Evolutionary conservation across 2,329 filamentous ascomycete genomes (phyloP), one percentile per base, ranked within the genome.

Genomic region (Paecilomyces niveus): DNA sequence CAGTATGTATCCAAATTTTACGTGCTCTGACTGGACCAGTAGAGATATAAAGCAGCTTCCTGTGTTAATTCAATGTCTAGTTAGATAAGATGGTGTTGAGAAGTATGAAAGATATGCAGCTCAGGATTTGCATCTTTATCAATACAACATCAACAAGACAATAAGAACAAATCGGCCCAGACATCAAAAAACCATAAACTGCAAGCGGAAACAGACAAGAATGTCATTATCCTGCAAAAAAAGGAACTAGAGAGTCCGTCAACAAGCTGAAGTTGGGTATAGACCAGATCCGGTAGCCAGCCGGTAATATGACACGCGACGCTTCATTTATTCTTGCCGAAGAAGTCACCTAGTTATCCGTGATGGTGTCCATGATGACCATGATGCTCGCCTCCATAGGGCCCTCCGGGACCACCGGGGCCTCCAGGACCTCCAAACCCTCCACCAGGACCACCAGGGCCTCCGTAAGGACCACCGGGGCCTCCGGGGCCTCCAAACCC

Each of bases 311-410:
- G 15, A n/a, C 39, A 26, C 22, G 21, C 13, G 4, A 24, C 50
- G 26, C 21, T 24, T 29, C 15, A 13, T 66, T 61, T 71, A 75
- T 63, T 73, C 67, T 73, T 72, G 21, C 7, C 22, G 66, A 75
- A 73, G 67, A 71, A 75, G 56, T 64, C 62, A 58, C 71, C 70
- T 3, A 52, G 2, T 52, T 21, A 18, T 22, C 18, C 2, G 50
- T 26, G 10, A 6, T 52, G 50, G 9, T 24, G 26, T 24, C 50
- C 50, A 26, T 52, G 50, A 52, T 18, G 24, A 29, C 49, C 49
- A n/a, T 52, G 35, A 6, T 45, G 35, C 5, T n/a, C 7, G n/a
- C 35, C 35, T 4, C n/a, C n/a, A n/a, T n/a, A n/a, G 35, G 15
- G 15, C 22, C 22, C 22, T 22, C 22, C 22, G 22, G 22, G 22